Conservation (phyloP, 139 green algal species). For the Coelastrella sp. region DNA sequence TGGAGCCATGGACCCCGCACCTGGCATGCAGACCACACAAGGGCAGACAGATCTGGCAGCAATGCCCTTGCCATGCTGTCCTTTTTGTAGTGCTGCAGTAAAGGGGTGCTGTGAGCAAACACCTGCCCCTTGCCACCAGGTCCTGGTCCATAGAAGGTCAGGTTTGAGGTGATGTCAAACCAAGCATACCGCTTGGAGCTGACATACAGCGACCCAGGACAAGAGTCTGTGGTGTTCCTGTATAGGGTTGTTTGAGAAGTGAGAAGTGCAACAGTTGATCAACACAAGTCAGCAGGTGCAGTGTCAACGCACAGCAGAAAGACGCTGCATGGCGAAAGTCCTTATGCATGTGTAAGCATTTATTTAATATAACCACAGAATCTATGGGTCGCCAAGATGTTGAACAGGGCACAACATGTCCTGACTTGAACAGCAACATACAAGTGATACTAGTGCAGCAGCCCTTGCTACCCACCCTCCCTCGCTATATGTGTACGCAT, state of each 20-base stretch:
- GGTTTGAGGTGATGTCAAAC: conserved; percentile 53
- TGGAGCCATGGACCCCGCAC: not conserved
- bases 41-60: conserved; percentile 50
- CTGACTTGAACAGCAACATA: not conserved
- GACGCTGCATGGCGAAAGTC: too few species aligned
- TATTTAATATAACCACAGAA: not conserved
- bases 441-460: not conserved
- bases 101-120: conserved; percentile 51
- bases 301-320: too few species aligned
- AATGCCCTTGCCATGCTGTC: conserved; percentile 24
- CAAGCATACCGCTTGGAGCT: conserved; percentile 46
- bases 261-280: not conserved
- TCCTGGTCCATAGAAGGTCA: conserved; percentile 51
- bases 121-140: conserved; percentile 47
- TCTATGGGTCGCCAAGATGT: not conserved
- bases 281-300: too few species aligned
- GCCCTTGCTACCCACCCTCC: not conserved
- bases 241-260: not conserved
- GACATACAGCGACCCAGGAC: conserved; percentile 46
- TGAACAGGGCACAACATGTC: not conserved
- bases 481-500: conserved; percentile 5
- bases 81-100: conserved; percentile 37
- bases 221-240: conserved; percentile 7
- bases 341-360: not conserved
- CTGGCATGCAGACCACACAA: conserved; percentile 45